Base-by-base conservation (phyloP, 371 early-diverging fungal species). In the Mucor saturninus region DNA sequence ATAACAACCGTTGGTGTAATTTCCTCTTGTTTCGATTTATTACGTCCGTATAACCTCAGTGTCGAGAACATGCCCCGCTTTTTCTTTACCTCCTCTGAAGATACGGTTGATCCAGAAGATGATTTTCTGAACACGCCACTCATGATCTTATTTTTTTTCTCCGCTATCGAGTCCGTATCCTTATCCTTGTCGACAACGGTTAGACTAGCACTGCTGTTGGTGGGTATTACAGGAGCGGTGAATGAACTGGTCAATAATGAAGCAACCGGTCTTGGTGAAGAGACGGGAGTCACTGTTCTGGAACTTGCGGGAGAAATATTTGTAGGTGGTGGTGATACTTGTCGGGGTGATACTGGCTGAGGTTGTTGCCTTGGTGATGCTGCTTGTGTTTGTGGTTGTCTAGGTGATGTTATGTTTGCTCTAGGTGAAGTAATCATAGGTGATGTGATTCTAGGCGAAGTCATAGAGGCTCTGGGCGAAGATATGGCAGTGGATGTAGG, bases 1-100 rank as follows among this genome's bases (percentile, higher is more conserved):
- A 52, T 60, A 3, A 53, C 6, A 26, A 45, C 54, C 10, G 53
- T 32, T 13, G 61, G 42, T 13, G 61, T 53, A 13, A 45, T 26
- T 2, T 55, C 21, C 1, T 52, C 46, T 8, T 35, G 35, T 35
- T 35, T 35, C 6, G 6, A 6, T 32, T 51, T 55, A 11, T 52
- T 43, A 56, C 53, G 39, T 6, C 46, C 56, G 30, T 61, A 61
- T 5, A 62, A 30, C 37, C 54, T 40, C n/a, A 67, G 29, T 5
- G 15, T 53, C 8, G 58, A 61, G 61, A 66, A 66, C 3, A 66
- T 30, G 8, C 40, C 45, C n/a, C 45, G 56, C 40, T 61, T 66
- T 26, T 55, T 60, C 11, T 54, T 56, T 32, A 56, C 53, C 5
- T 65, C 59, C 6, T 21, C 49, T 0, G 62, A 21, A 26, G 45